Percentiles rank a stretch among this genome's conserved stretches.
These are phyloP conservation scores for Domatiomyces catenatus DNA, from an alignment of 2,329 filamentous ascomycete genomes.

Conservation along the genomic window DNA sequence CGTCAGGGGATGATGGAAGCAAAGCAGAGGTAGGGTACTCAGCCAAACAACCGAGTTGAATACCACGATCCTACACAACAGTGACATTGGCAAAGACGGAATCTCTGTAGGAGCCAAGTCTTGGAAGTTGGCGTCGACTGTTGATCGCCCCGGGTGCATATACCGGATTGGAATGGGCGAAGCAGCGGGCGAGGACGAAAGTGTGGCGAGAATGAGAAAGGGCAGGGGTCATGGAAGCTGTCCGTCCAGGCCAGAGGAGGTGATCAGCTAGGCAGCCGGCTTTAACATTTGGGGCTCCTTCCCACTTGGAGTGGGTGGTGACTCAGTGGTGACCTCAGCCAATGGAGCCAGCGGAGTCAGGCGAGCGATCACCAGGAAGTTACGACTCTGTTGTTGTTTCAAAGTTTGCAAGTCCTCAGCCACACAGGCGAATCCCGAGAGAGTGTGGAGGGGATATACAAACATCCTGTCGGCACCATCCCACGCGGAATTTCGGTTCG, in stretches of 20 bases:
- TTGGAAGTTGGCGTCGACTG: background rate
- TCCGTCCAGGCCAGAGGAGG: background rate
- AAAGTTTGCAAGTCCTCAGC: background rate
- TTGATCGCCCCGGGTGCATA: background rate
- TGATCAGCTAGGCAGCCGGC: background rate
- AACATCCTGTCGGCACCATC: background rate
- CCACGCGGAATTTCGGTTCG: background rate
- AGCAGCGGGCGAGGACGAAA: background rate
- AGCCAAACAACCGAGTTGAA: background rate
- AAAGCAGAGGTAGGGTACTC: background rate
- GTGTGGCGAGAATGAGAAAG: background rate
- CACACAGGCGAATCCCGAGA: background rate
- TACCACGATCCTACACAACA: background rate
- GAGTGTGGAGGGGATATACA: background rate
- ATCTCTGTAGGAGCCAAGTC: background rate
- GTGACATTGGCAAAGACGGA: background rate
- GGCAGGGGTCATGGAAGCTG: background rate
- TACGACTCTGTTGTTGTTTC: background rate
- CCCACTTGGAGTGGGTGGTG: background rate
- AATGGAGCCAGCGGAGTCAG: background rate
- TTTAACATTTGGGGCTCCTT: background rate
- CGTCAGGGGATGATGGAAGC: background rate
- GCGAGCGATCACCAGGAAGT: background rate
- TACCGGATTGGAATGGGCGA: background rate
- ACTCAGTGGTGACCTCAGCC: background rate